phyloP scores from a whole-genome alignment of 805 yeast genomes.

The Candida boidinii region DNA sequence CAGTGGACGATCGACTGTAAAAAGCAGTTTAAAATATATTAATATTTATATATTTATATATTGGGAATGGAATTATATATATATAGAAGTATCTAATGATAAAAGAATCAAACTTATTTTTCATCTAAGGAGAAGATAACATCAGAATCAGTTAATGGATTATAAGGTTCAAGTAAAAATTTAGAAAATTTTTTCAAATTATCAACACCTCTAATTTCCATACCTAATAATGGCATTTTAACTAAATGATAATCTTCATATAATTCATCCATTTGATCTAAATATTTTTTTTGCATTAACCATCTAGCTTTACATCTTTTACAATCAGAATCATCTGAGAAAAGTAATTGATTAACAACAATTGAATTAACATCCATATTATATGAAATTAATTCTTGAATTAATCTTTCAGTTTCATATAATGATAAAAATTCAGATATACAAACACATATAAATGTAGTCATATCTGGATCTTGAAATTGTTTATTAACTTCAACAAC shows the following conservation, averaged over 20 bases:
- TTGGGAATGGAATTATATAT: not conserved
- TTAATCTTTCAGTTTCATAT: slow-evolving; percentile 95
- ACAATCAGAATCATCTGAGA: slow-evolving; percentile 78
- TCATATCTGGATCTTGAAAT: slow-evolving; percentile 91
- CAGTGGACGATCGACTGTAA: too few species aligned
- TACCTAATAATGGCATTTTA: slow-evolving; percentile 90
- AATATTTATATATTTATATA: not conserved
- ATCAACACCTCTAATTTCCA: slow-evolving; percentile 89
- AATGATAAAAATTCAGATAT: slow-evolving; percentile 93
- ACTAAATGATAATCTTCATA: slow-evolving; percentile 97
- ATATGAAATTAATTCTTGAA: slow-evolving; percentile 90
- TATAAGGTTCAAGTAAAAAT: slow-evolving; percentile 70
- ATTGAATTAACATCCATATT: slow-evolving; percentile 96
- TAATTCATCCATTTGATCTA: slow-evolving; percentile 90
- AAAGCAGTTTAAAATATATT: too few species aligned
- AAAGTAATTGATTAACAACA: slow-evolving; percentile 87
- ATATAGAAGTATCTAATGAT: not conserved
- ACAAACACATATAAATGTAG: slow-evolving; percentile 95
- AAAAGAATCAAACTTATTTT: slow-evolving; percentile 12
- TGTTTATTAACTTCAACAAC: slow-evolving; percentile 88
- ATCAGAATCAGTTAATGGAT: slow-evolving; percentile 51
- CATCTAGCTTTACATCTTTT: slow-evolving; percentile 87
- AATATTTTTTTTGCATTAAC: slow-evolving; percentile 92
- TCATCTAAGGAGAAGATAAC: slow-evolving; percentile 49
- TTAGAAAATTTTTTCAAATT: slow-evolving; percentile 78